Evolutionary conservation across 2,329 filamentous ascomycete genomes (phyloP).

Genomic region (Ascochyta fabae): DNA sequence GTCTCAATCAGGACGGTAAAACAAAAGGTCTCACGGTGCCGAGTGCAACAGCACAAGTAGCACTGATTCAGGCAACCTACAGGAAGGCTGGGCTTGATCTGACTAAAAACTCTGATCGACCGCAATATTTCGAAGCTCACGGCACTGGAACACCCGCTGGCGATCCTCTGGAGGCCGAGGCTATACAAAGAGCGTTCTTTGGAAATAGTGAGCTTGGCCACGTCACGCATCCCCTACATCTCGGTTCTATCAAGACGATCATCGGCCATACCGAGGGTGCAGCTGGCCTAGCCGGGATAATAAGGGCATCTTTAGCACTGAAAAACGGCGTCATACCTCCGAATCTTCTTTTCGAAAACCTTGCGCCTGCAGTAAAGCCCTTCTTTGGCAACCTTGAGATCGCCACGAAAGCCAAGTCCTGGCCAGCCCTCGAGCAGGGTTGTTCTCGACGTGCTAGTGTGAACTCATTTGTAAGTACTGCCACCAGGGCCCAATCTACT

Average conservation of each 20-base stretch:
- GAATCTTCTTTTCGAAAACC: slow-evolving; percentile 41
- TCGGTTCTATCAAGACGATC: slow-evolving; percentile 40
- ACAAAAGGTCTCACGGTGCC: slow-evolving; percentile 52
- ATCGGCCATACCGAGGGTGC: slow-evolving; percentile 52
- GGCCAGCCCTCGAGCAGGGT: slow-evolving; percentile 18
- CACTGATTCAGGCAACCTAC: slow-evolving; percentile 44
- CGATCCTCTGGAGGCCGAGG: slow-evolving; percentile 36
- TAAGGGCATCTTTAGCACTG: slow-evolving; percentile 46
- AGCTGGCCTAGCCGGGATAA: slow-evolving; percentile 43
- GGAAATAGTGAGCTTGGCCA: no score
- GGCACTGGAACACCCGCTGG: slow-evolving; percentile 48
- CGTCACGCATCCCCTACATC: slow-evolving; percentile 10
- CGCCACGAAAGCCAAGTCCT: slow-evolving; percentile 3
- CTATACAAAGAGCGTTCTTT: slow-evolving; percentile 28
- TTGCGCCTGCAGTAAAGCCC: slow-evolving; percentile 40
- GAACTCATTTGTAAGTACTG: slow-evolving; percentile 17
- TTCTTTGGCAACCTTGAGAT: slow-evolving; percentile 24
- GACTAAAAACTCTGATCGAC: slow-evolving; percentile 13
- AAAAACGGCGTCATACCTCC: slow-evolving; percentile 34
- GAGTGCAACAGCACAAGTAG: slow-evolving; percentile 53
- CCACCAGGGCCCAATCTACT: no score
- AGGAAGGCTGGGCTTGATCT: slow-evolving; percentile 45
- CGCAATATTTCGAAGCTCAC: slow-evolving; percentile 50
- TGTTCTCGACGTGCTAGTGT: slow-evolving; percentile 23
- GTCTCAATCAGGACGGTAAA: slow-evolving; percentile 48